Evolutionary conservation across 805 yeast species (phyloP), one percentile per base, ranked within the genome.

Genomic region (Wickerhamomyces tratensis): DNA sequence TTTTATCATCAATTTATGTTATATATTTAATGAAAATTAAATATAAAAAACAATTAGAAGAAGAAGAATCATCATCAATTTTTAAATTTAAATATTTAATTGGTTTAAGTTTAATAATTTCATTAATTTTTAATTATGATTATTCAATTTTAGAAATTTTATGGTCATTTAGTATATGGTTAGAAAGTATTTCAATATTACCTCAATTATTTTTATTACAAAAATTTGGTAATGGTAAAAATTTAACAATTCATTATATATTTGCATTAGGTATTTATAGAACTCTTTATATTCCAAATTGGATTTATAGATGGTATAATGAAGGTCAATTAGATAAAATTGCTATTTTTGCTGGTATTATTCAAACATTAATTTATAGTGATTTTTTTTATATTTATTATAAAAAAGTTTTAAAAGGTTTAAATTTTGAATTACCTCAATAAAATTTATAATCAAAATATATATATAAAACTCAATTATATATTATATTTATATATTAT

Each of bases 301-400:
- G 98, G 98, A 60, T 88, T 50, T 93, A 88, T 73, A 77, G 97
- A 61, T 86, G 81, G 65, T 65, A 65, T 46, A 49, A 62, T 13
- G 91, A 84, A 49, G 74, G 69, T 25, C 68, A 71, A 49, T 67
- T 82, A 44, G 96, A 88, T 56, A 72, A 72, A 49, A 69, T 89
- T 43, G 74, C 95, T 2, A 68, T 91, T 9, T 54, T 74, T 20
- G 82, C 97, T 1, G 98, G 98, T 25, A 47, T 93, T 33, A 61
- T 87, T 36, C 98, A 93, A 67, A 87, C 97, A 0, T 67, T 78
- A 43, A 65, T 93, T 33, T 93, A 93, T 66, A 87, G 97, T 2
- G 98, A 93, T 66, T 93, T 93, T 71, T 93, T 93, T 67, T 93
- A 87, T 66, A 72, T 93, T 49, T 93, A 93, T 65, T 91, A 91